Evolutionary conservation across 1,284 basidiomycete genomes (phyloP), one percentile per base, ranked within the genome.

Genomic region (Cystobasidium slooffiae): DNA sequence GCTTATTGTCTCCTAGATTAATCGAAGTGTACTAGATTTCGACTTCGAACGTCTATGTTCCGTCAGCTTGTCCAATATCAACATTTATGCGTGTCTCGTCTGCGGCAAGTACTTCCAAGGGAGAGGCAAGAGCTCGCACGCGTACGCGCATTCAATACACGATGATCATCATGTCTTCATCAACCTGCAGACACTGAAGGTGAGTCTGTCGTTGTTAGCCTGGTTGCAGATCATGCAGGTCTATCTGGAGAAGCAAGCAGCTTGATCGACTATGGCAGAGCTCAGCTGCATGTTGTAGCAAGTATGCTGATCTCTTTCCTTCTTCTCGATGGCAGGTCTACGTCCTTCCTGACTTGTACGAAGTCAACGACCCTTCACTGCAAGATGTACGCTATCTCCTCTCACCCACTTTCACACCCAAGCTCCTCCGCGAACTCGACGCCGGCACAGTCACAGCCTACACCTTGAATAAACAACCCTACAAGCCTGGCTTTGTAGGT

Each of bases 51-150:
- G 96, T 85, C 87, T 99, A 41, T 99, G 97, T 86, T 97, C 94
- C 9, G 93, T 99, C 74, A 96, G 93, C 39, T 86, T 94, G 61
- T 93, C 92, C 41, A 97, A 97, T 83, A 94, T 97, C 86, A 97
- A 99, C 83, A 92, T 93, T 76, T 99, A 99, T 80, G 94, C 93
- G 24, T 99, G 97, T 81, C 88, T 99, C 61, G 94, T 99, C 12
- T 97, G 94, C 82, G 97, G 97, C 69, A 97, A 97, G 83, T 99
- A 98, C 84, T 99, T 97, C 81, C 97, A 99, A 86, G 97, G 97
- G 5, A 87, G 97, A 78, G 95, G 97, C 20, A 89, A 90, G 76
- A 91, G 88, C 56, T 95, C 93, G 66, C 95, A 94, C 82, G 97
- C 97, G 37, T 99, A 97, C 83, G 88, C 94, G 12, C 97, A 99